Percentiles rank a stretch among this genome's conserved stretches.
These are phyloP conservation scores for Microcera coccophila DNA, from an alignment of 2,329 filamentous ascomycete species.

Conservation along the genomic window DNA sequence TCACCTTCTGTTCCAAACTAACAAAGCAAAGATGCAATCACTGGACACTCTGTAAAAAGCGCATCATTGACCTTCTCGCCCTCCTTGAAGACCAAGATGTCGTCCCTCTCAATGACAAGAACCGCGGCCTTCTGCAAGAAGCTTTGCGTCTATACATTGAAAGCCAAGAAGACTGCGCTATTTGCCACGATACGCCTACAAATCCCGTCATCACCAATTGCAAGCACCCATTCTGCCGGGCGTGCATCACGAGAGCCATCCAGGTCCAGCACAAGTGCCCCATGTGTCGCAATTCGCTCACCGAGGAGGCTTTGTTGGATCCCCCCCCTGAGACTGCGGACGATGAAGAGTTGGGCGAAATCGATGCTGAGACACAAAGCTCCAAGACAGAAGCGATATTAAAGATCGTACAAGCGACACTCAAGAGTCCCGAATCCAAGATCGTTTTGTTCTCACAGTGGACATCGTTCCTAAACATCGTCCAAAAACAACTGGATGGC, in stretches of 20 bases:
- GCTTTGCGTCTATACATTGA: constrained; percentile 75
- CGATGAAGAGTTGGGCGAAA: constrained; percentile 41
- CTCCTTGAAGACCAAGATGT: constrained; percentile 64
- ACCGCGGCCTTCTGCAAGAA: constrained; percentile 66
- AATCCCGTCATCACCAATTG: constrained; percentile 80
- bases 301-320: constrained; percentile 57
- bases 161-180: constrained; percentile 74
- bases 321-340: constrained; percentile 55
- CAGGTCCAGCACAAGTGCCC: constrained; percentile 76
- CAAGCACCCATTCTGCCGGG: constrained; percentile 72
- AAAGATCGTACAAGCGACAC: constrained; percentile 67
- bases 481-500: constrained; percentile 63
- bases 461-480: constrained; percentile 68
- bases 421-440: constrained; percentile 61
- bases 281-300: constrained; percentile 70
- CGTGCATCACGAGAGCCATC: constrained; percentile 72
- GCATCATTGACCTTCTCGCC: constrained; percentile 67
- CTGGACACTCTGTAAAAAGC: constrained; percentile 75
- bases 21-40: constrained; percentile 66
- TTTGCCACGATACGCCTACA: constrained; percentile 72
- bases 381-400: constrained; percentile 80
- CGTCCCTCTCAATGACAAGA: constrained; percentile 68
- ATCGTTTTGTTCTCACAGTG: constrained; percentile 74
- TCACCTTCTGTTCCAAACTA: not conserved
- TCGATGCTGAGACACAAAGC: constrained; percentile 64